A percentile compares a stretch with the other conserved stretches of the same genome.
These are phyloP conservation scores for Aspergillus sp. DNA, from an alignment of 2,329 filamentous ascomycete genomes.

Conservation along the genomic window DNA sequence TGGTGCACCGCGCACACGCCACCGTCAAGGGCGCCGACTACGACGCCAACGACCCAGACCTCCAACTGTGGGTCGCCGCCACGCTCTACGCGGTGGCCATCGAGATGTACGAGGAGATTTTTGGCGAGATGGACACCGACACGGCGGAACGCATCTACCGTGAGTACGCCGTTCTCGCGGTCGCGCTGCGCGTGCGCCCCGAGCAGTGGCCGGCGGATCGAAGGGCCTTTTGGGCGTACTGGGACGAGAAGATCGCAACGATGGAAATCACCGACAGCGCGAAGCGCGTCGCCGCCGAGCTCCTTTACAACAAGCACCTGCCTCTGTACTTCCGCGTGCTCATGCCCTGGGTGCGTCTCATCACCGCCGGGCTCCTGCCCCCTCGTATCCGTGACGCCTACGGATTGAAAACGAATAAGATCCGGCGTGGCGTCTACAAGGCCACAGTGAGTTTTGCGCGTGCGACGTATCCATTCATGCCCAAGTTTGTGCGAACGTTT, in stretches of 20 bases:
- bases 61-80: slow-evolving; percentile 42
- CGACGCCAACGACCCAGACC: slow-evolving; percentile 34
- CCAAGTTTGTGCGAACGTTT: slow-evolving; percentile 22
- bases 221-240: slow-evolving; percentile 38
- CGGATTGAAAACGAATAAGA: slow-evolving; percentile 21
- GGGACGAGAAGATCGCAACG: slow-evolving; percentile 34
- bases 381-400: slow-evolving; percentile 26
- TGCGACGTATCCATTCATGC: slow-evolving; percentile 23
- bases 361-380: slow-evolving; percentile 29
- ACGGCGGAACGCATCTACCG: slow-evolving; percentile 24
- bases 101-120: slow-evolving; percentile 36
- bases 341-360: slow-evolving; percentile 26
- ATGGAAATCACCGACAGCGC: slow-evolving; percentile 32
- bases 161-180: slow-evolving; percentile 26
- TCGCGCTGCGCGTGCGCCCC: slow-evolving; percentile 28
- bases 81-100: slow-evolving; percentile 38
- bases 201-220: slow-evolving; percentile 37
- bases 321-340: slow-evolving; percentile 23
- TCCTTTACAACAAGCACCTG: slow-evolving; percentile 26
- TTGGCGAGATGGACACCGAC: slow-evolving; percentile 27
- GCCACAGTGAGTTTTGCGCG: slow-evolving; percentile 17
- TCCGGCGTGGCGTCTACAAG: slow-evolving; percentile 18
- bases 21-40: slow-evolving; percentile 32
- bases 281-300: slow-evolving; percentile 23
- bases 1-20: slow-evolving; percentile 36